Base-by-base conservation (phyloP, 2,329 filamentous ascomycete species). In the Neofusicoccum ribis region DNA sequence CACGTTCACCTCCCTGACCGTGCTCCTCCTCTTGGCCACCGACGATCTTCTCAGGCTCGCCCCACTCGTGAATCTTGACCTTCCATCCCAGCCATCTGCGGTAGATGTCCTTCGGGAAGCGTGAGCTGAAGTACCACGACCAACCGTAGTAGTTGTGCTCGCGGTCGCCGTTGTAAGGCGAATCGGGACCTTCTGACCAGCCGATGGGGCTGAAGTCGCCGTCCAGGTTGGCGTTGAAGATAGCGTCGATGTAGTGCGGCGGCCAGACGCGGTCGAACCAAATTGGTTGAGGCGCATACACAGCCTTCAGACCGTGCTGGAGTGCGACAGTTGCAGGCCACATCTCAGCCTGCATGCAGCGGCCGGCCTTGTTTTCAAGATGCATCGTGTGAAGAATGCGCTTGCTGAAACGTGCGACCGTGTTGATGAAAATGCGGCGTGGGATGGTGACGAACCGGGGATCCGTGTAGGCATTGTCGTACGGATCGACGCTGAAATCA, bases 281-380 rank as follows among this genome's bases (percentile, higher is more conserved):
- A 64, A 96, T 85, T 1, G 93, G 92, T 72, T 98, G 94, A 1
- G 94, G 94, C 2, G 89, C 92, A 69, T 90, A 96, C 14, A 97
- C 93, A 43, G 92, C 93, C 81, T 97, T 98, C 80, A 91, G 89
- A 11, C 94, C 94, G 75, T 97, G 93, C 67, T 97, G 93, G 9
- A 98, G 84, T 1, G 93, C 91, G 1, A 91, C 88, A 0, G 91
- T 95, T 0, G 90, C 89, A 0, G 93, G 92, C 92, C 92, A 97
- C 93, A 97, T 97, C 78, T 98, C 94, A 0, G 93, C 91, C 76
- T 96, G 96, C 81, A 95, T 96, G 69, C 91, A 91, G 77, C 96
- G 91, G 71, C 93, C 93, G 73, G 90, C 89, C 72, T 91, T 86
- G 36, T 93, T 97, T 81, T 97, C 93, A 64, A 88, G 86, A 81